phyloP scores from a whole-genome alignment of 2,329 filamentous ascomycete genomes.

The Fusarium brachygibbosum region DNA sequence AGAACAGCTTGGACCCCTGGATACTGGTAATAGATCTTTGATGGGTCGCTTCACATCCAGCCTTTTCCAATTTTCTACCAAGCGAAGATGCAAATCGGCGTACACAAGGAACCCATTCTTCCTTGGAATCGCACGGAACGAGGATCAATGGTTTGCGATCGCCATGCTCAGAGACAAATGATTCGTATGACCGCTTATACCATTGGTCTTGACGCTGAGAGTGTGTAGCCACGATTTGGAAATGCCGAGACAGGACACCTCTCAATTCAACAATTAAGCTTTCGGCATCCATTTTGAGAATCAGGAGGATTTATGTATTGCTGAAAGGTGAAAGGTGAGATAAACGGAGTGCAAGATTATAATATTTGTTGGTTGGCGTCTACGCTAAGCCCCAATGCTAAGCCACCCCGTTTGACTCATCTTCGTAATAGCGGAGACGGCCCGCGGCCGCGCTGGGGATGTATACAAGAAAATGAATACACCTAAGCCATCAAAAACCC shows the following conservation, averaged over 20 bases:
- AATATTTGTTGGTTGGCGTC: not conserved
- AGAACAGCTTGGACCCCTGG: not conserved
- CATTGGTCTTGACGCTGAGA: constrained; percentile 28
- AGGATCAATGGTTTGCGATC: not conserved
- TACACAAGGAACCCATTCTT: constrained; percentile 8
- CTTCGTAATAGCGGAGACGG: not conserved
- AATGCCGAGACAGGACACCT: constrained; percentile 1
- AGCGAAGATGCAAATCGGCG: not conserved
- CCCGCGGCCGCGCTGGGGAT: too few species aligned
- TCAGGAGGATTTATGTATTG: accelerated
- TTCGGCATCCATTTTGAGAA: not conserved
- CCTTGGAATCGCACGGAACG: not conserved
- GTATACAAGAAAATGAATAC: too few species aligned
- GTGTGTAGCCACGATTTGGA: constrained; percentile 1
- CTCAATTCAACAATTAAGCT: accelerated
- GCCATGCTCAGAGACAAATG: not conserved
- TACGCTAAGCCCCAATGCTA: not conserved
- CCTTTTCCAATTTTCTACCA: accelerated
- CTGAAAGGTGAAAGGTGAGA: accelerated
- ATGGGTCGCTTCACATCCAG: accelerated
- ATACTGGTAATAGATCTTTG: accelerated
- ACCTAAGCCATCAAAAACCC: too few species aligned
- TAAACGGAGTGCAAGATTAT: accelerated
- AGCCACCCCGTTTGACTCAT: constrained; percentile 1
- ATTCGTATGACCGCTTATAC: constrained; percentile 21